Evolutionary conservation across 495 filamentous ascomycete species (phyloP).

Genomic region (Hypoxylon fragiforme): DNA sequence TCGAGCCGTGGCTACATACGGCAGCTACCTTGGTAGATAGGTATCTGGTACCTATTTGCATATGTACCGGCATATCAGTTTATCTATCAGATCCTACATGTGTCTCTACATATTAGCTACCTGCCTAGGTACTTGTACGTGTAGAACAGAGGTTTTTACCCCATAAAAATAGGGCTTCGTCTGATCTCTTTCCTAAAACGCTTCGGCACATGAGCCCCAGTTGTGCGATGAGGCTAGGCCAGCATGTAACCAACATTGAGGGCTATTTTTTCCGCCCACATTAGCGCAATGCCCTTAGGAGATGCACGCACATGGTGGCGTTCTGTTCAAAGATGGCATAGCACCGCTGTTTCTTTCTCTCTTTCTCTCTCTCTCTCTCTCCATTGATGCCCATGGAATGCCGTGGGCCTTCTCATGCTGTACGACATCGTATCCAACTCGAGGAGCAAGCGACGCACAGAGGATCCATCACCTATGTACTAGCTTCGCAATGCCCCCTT

Average conservation of each 20-base stretch:
- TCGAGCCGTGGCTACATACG: no score
- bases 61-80: no score
- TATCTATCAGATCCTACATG: no score
- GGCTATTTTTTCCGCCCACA: constrained; percentile 3
- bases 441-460: background rate
- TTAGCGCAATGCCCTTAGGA: constrained; percentile 1
- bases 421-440: constrained; percentile 16
- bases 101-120: background rate
- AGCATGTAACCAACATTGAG: background rate
- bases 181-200: background rate
- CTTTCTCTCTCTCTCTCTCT: no score
- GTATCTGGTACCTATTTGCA: no score
- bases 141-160: no score
- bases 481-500: no score
- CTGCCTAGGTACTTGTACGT: background rate
- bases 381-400: background rate
- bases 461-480: no score
- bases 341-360: no score
- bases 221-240: background rate
- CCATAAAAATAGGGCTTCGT: constrained; percentile 18
- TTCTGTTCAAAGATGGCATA: background rate
- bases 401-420: no score
- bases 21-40: no score
- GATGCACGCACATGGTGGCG: background rate
- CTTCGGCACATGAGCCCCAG: background rate